phyloP scores from a whole-genome alignment of 176 grass and related monocot genomes.

The Elymus sibiricus region DNA sequence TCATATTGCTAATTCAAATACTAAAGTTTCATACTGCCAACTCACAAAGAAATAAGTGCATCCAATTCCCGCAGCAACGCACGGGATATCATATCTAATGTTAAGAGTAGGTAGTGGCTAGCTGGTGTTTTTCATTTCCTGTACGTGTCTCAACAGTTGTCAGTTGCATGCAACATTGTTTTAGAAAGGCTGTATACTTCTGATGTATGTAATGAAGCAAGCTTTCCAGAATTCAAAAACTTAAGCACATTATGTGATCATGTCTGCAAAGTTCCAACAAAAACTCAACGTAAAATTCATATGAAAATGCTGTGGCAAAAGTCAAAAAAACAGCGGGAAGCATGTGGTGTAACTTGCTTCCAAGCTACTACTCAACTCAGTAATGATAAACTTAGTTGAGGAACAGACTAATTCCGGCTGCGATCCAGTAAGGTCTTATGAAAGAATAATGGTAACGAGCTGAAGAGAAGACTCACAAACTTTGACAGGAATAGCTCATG shows the following conservation, averaged over 20 bases:
- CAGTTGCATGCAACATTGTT: neutral
- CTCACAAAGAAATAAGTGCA: too few species aligned
- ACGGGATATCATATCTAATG: neutral
- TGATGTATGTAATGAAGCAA: neutral
- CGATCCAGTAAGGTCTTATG: conserved; percentile 10
- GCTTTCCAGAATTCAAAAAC: conserved; percentile 15
- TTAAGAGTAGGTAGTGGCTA: neutral
- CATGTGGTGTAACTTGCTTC: neutral
- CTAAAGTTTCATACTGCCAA: too few species aligned
- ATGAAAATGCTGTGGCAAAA: conserved; percentile 4
- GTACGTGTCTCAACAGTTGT: neutral
- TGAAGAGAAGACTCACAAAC: conserved; percentile 68
- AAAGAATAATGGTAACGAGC: neutral
- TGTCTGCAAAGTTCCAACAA: neutral
- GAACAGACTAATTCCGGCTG: conserved; percentile 2
- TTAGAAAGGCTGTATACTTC: conserved; percentile 1
- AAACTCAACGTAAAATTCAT: conserved; percentile 1
- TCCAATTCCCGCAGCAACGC: too few species aligned
- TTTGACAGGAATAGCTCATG: conserved; percentile 96
- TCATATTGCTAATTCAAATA: too few species aligned
- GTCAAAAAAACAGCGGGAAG: conserved; percentile 7
- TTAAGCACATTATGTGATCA: neutral
- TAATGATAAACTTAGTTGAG: conserved; percentile 3
- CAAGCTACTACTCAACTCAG: neutral
- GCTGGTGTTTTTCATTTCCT: neutral